Evolutionary conservation across 148 eudicot genomes (phyloP).

Genomic region (Amaranthus cruentus): DNA sequence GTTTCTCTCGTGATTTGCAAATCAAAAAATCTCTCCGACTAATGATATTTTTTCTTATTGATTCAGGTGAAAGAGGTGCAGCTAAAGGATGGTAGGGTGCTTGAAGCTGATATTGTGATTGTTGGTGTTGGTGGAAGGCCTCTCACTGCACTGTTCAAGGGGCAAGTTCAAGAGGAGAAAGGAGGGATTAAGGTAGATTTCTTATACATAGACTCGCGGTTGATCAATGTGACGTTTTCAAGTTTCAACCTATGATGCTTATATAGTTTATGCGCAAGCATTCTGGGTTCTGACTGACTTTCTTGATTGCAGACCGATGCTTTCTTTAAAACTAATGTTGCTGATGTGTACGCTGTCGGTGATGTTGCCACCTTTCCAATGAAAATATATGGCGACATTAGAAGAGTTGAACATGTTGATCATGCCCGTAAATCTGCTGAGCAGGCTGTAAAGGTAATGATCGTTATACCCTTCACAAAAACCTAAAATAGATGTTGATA

Average conservation of each 20-base stretch:
- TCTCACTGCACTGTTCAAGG: conserved; percentile 70
- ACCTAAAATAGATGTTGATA: not conserved
- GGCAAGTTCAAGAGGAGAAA: conserved; percentile 93
- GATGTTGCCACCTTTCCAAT: conserved; percentile 96
- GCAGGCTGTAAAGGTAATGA: conserved; percentile 88
- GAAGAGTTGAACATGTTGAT: conserved; percentile 98
- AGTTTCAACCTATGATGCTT: not conserved
- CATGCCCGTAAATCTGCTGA: conserved; percentile 98
- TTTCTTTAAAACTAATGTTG: conserved; percentile 74
- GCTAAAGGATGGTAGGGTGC: conserved; percentile 88
- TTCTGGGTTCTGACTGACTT: conserved; percentile 8
- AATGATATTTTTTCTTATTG: not conserved
- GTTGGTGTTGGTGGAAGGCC: conserved; percentile 99
- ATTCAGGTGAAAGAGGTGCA: conserved; percentile 75
- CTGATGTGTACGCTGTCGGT: conserved; percentile 93
- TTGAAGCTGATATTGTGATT: conserved; percentile 89
- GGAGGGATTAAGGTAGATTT: conserved; percentile 88
- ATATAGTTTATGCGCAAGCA: not conserved
- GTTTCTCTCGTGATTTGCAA: not conserved
- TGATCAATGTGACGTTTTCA: not conserved
- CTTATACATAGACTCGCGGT: conserved; percentile 3
- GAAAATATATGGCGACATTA: conserved; percentile 73
- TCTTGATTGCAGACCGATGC: conserved; percentile 74
- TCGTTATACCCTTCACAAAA: not conserved
- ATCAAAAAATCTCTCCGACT: not conserved